phyloP scores from a whole-genome alignment of 2,329 filamentous ascomycete genomes.

The Botrytis fabae region DNA sequence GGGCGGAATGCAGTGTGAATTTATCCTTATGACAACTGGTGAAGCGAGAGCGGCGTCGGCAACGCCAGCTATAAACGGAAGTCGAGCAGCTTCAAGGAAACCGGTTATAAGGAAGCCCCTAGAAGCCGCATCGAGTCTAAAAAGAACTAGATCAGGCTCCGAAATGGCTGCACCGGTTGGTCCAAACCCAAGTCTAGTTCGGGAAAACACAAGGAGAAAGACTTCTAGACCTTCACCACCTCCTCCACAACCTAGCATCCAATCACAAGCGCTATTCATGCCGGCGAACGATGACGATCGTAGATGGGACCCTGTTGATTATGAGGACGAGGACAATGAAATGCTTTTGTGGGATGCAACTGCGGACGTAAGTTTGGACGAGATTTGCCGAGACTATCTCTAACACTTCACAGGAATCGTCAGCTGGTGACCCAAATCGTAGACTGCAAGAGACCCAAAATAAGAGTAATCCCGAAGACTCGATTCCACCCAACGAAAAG shows the following conservation, averaged over 20 bases:
- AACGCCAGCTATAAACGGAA: conserved; percentile 33
- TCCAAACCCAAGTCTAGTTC: conserved; percentile 27
- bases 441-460: conserved; percentile 27
- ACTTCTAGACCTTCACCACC: conserved; percentile 52
- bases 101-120: conserved; percentile 36
- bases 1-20: conserved; percentile 70
- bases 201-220: conserved; percentile 39
- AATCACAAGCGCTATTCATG: conserved; percentile 71
- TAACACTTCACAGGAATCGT: conserved; percentile 32
- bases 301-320: conserved; percentile 70
- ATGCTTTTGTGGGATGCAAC: conserved; percentile 75
- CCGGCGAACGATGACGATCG: conserved; percentile 63
- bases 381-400: conserved; percentile 35
- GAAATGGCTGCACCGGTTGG: conserved; percentile 37
- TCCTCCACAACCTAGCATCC: conserved; percentile 56
- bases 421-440: conserved; percentile 34
- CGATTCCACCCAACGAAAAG: conserved; percentile 3
- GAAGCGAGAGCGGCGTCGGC: conserved; percentile 47
- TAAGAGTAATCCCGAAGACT: conserved; percentile 25
- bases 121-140: conserved; percentile 36
- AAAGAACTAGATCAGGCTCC: conserved; percentile 28
- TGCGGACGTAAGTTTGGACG: conserved; percentile 52
- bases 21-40: conserved; percentile 80
- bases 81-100: conserved; percentile 35
- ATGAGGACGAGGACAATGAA: conserved; percentile 64